A percentile compares a stretch with the other conserved stretches of the same genome.
These are phyloP conservation scores for Penicillium turbatum DNA, from an alignment of 495 filamentous ascomycete species.

Conservation along the genomic window DNA sequence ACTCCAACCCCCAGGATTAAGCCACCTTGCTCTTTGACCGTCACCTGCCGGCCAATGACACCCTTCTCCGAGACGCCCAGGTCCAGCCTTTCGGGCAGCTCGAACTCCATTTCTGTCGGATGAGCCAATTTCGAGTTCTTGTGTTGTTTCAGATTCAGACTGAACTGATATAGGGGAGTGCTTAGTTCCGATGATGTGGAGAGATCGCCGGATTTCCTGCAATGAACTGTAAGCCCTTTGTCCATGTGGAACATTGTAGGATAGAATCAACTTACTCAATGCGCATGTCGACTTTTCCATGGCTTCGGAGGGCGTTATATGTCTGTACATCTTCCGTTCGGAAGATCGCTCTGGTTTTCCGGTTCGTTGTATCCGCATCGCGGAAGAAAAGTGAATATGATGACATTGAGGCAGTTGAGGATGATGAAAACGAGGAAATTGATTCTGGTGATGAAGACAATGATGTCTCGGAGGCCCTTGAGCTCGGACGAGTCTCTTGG, in stretches of 20 bases:
- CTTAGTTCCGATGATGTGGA: constrained; percentile 7
- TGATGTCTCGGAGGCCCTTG: constrained; percentile 18
- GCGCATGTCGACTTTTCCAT: constrained; percentile 25
- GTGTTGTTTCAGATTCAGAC: constrained; percentile 13
- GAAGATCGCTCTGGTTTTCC: constrained; percentile 28
- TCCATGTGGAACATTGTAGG: background rate
- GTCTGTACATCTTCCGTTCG: constrained; percentile 26
- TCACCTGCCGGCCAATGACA: constrained; percentile 38
- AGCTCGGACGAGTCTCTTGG: constrained; percentile 13
- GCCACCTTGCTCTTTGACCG: constrained; percentile 26
- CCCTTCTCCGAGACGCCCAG: constrained; percentile 46
- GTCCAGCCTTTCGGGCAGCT: constrained; percentile 55
- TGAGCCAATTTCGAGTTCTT: background rate
- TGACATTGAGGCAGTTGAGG: constrained; percentile 15
- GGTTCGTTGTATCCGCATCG: constrained; percentile 13
- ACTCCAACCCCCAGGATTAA: constrained; percentile 32
- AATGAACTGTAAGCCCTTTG: constrained; percentile 2
- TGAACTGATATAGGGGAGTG: constrained; percentile 26
- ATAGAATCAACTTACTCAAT: constrained; percentile 32
- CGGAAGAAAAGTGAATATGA: constrained; percentile 38
- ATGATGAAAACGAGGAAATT: constrained; percentile 13
- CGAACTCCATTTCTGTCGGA: constrained; percentile 39
- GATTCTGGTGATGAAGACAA: constrained; percentile 30
- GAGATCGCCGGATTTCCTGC: constrained; percentile 37
- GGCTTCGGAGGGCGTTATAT: constrained; percentile 12